Base-by-base conservation (phyloP, 345 rosid species). In the Boechera retrofracta region DNA sequence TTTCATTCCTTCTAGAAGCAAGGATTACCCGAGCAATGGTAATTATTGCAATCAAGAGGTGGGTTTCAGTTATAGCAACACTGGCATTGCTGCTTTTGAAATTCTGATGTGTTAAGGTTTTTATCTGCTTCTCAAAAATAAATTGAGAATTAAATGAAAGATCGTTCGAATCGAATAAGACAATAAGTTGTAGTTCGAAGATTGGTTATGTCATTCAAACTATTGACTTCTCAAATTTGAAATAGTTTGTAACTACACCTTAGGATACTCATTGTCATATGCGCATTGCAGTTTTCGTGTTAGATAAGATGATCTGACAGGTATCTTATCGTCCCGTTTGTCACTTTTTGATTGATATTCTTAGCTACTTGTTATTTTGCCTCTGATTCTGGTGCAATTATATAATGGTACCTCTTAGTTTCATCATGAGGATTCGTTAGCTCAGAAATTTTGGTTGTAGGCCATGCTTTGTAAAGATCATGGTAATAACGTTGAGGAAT, bases 11-110 rank as follows among this genome's bases (percentile, higher is more conserved):
- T 47, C 11, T 51, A 72, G 51, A 6, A 67, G 69, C 67, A 29
- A 36, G 61, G 32, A 64, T 18, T 47, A 71, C 76, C 41, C 77
- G 3, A 16, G 31, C 64, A 61, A 51, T 77, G 70, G 64, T 64
- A 73, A 67, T 58, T 69, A 55, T 45, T 21, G 69, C 41, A 53
- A 49, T 55, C 69, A 67, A 58, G 76, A 66, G 89, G 90, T 87
- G 69, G 77, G 87, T 74, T 71, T 44, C 58, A 56, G 31, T 47
- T 45, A 9, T 35, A 10, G 64, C 56, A 55, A 55, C 64, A 72
- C 33, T 65, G 31, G 5, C 65, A 18, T 21, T 12, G 12, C 35
- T 42, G 16, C 45, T 55, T 16, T 42, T 64, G 12, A 31, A 72
- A 56, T 31, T 18, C 47, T 42, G 45, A 13, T 29, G 18, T 64